Conservation (phyloP, 352 stramenopile species). For the Aphanomyces invadans region DNA sequence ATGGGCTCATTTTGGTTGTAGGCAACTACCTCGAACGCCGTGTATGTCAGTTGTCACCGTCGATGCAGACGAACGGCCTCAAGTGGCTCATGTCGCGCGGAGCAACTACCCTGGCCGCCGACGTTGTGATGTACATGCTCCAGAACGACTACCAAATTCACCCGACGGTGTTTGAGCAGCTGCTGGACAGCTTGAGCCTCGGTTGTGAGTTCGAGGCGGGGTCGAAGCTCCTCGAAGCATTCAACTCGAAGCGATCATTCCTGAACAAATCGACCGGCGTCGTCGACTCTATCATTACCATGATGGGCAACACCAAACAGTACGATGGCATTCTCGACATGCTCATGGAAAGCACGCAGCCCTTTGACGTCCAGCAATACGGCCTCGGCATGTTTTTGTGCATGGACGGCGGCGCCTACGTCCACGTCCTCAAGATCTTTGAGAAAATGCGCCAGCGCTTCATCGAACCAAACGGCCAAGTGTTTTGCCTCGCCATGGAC, state of each 20-base stretch:
- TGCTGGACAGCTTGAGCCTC: constrained; percentile 14
- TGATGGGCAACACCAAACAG: constrained; percentile 12
- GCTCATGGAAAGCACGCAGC: constrained; percentile 1
- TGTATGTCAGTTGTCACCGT: neutral
- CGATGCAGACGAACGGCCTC: constrained; percentile 22
- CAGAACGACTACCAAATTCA: constrained; percentile 17
- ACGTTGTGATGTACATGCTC: constrained; percentile 7
- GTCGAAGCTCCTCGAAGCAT: constrained; percentile 2
- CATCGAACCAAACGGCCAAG: constrained; percentile 61
- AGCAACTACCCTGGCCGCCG: constrained; percentile 5
- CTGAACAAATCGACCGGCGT: constrained; percentile 4
- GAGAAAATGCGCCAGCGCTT: constrained; percentile 65
- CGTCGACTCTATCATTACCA: constrained; percentile 18
- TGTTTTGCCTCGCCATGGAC: constrained; percentile 64
- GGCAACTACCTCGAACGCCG: neutral
- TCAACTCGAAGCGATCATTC: constrained; percentile 15
- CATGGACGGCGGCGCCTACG: constrained; percentile 29
- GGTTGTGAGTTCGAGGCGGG: constrained; percentile 10
- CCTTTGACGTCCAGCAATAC: constrained; percentile 14
- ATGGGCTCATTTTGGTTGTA: no score
- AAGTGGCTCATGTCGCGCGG: constrained; percentile 13
- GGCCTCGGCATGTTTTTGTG: constrained; percentile 21
- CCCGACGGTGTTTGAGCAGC: constrained; percentile 3
- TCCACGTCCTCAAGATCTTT: constrained; percentile 59
- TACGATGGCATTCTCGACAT: constrained; percentile 20